Percentiles rank a stretch among this genome's conserved stretches.
Evolutionary conservation across 176 grass and related monocot genomes (phyloP).

Genomic region (Rhynchospora tenuis): DNA sequence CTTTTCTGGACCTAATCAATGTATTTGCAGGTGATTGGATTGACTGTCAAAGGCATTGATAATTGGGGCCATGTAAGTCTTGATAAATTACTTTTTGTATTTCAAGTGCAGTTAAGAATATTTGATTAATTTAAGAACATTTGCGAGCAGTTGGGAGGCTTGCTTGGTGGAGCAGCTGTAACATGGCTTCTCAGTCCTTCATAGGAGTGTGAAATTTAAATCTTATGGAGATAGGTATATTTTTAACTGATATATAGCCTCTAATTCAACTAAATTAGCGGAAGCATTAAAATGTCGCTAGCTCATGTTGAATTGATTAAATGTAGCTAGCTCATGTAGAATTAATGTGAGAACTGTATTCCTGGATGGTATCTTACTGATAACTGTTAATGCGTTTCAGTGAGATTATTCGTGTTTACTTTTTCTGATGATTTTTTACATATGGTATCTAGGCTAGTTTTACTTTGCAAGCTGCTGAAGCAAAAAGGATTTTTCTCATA

Average conservation of each 20-base stretch:
- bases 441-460: background rate
- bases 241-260: background rate
- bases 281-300: background rate
- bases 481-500: too few species aligned
- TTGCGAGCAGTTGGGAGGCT: conserved; percentile 59
- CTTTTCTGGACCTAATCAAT: background rate
- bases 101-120: conserved; percentile 1
- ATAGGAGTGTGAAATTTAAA: background rate
- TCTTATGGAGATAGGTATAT: background rate
- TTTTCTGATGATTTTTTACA: background rate
- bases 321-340: conserved; percentile 21
- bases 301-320: conserved; percentile 19
- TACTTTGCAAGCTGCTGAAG: background rate
- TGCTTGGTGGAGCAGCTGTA: conserved; percentile 69
- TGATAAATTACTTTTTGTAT: background rate
- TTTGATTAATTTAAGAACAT: background rate
- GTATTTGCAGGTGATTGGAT: conserved; percentile 13
- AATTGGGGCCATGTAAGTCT: conserved; percentile 27
- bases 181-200: conserved; percentile 40
- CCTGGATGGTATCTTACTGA: background rate
- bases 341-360: conserved; percentile 4
- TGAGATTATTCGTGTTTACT: background rate
- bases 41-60: conserved; percentile 16
- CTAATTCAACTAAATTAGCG: background rate
- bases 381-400: background rate